A percentile compares a stretch with the other conserved stretches of the same genome.
phyloP scores from a whole-genome alignment of 2,329 filamentous ascomycete genomes.

The Hymenoscyphus occultus region DNA sequence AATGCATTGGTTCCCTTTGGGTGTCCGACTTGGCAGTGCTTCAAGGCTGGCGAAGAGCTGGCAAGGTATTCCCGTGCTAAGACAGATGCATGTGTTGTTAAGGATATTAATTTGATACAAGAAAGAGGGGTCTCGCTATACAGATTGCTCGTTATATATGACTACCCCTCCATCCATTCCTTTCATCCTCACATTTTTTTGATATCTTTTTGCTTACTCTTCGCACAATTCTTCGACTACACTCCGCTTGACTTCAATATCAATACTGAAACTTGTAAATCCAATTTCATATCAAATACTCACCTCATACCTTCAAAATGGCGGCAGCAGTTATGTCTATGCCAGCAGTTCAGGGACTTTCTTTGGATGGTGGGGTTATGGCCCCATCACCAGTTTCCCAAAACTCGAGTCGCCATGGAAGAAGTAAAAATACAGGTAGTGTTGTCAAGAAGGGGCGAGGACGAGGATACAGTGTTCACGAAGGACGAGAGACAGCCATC shows the following conservation, averaged over 20 bases:
- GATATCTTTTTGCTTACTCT: slow-evolving; percentile 11
- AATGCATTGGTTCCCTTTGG: slow-evolving; percentile 12
- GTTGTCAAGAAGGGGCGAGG: slow-evolving; percentile 37
- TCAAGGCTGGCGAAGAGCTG: slow-evolving; percentile 18
- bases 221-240: slow-evolving; percentile 1
- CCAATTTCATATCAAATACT: slow-evolving; percentile 10
- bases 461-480: slow-evolving; percentile 42
- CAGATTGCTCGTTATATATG: slow-evolving; percentile 18
- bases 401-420: slow-evolving; percentile 34
- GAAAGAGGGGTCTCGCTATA: slow-evolving; percentile 12
- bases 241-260: slow-evolving; percentile 14
- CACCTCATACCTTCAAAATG: slow-evolving; percentile 24
- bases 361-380: slow-evolving; percentile 35
- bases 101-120: slow-evolving; percentile 14
- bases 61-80: slow-evolving; percentile 15
- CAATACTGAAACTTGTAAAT: slow-evolving; percentile 8
- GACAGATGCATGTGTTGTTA: slow-evolving; percentile 14
- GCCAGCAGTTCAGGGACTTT: slow-evolving; percentile 29
- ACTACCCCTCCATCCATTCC: slow-evolving; percentile 14
- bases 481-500: slow-evolving; percentile 41
- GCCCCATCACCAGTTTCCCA: slow-evolving; percentile 34
- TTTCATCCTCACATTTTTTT: slow-evolving; percentile 1
- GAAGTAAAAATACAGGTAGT: slow-evolving; percentile 34
- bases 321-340: slow-evolving; percentile 32
- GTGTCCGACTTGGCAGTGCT: slow-evolving; percentile 16